Conservation (phyloP, 139 green algal species). For the Closterium sp. region DNA sequence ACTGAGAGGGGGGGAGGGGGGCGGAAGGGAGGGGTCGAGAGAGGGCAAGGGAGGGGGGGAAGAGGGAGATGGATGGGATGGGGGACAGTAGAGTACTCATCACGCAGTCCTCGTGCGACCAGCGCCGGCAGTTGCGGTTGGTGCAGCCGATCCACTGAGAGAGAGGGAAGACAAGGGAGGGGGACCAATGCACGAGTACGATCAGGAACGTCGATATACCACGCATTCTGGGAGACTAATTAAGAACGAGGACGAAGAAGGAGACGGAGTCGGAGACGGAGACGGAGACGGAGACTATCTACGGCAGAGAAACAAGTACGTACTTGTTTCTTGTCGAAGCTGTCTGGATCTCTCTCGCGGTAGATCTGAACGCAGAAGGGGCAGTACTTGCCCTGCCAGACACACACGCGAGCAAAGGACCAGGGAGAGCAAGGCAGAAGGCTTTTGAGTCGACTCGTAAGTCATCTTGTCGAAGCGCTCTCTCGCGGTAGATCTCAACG, state of each 20-base stretch:
- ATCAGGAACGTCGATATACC: background rate
- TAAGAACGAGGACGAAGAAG: background rate
- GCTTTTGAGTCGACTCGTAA: no score
- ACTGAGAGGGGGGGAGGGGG: no score
- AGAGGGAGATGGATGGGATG: no score
- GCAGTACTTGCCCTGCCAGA: slow-evolving; percentile 18
- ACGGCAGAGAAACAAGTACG: background rate
- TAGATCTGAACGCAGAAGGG: slow-evolving; percentile 35
- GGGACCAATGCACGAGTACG: background rate
- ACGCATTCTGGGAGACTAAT: background rate
- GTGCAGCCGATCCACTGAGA: slow-evolving; percentile 25
- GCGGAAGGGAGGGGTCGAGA: no score
- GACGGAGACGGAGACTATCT: no score
- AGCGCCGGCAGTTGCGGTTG: slow-evolving; percentile 14
- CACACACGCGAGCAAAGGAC: background rate
- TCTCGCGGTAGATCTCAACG: no score
- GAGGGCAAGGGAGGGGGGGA: background rate
- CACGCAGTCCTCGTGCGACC: slow-evolving; percentile 24
- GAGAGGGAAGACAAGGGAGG: background rate
- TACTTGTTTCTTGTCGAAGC: slow-evolving; percentile 28
- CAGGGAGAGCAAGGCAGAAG: background rate
- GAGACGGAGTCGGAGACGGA: no score
- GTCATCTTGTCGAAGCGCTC: no score
- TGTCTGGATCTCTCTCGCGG: slow-evolving; percentile 13
- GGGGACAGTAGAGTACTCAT: no score